Evolutionary conservation across 768 basidiomycete species (phyloP).

Genomic region (Mycena galopus): DNA sequence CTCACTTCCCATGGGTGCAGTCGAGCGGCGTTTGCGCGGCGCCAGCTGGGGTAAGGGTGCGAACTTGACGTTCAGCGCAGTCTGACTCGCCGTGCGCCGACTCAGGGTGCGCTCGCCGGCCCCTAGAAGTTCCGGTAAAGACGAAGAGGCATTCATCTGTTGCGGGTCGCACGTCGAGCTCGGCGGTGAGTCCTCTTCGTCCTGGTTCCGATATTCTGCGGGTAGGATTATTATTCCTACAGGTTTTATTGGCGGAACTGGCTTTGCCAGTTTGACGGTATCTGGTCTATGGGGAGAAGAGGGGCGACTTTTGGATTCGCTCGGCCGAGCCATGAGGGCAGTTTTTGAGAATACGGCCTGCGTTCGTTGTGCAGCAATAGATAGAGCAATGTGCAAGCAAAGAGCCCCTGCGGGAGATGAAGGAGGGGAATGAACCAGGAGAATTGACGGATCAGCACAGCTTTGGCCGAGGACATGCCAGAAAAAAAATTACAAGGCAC

Average conservation of each 20-base stretch:
- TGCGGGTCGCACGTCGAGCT: constrained; percentile 60
- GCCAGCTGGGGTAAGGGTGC: constrained; percentile 70
- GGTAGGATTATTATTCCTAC: constrained; percentile 59
- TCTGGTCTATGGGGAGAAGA: constrained; percentile 63
- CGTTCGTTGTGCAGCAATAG: no score
- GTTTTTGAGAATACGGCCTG: neutral
- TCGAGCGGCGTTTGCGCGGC: constrained; percentile 62
- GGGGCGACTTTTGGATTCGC: constrained; percentile 59
- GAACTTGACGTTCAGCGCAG: constrained; percentile 61
- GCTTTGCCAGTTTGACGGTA: constrained; percentile 40
- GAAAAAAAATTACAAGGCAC: neutral
- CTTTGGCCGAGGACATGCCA: neutral
- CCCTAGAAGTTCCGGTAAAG: constrained; percentile 34
- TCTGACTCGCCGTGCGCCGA: constrained; percentile 29
- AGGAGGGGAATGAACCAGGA: neutral
- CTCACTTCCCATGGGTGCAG: constrained; percentile 60
- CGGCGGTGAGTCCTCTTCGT: constrained; percentile 41
- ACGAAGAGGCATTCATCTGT: constrained; percentile 56
- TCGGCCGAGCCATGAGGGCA: constrained; percentile 7
- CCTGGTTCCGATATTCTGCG: constrained; percentile 57
- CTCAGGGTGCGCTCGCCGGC: constrained; percentile 4
- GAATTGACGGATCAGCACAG: constrained; percentile 13
- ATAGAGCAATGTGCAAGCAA: constrained; percentile 1
- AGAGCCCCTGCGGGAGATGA: neutral
- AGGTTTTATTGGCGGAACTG: constrained; percentile 15